These are phyloP conservation scores for Penicillium riverlandense DNA, from an alignment of 495 filamentous ascomycete genomes.

Conservation along the genomic window DNA sequence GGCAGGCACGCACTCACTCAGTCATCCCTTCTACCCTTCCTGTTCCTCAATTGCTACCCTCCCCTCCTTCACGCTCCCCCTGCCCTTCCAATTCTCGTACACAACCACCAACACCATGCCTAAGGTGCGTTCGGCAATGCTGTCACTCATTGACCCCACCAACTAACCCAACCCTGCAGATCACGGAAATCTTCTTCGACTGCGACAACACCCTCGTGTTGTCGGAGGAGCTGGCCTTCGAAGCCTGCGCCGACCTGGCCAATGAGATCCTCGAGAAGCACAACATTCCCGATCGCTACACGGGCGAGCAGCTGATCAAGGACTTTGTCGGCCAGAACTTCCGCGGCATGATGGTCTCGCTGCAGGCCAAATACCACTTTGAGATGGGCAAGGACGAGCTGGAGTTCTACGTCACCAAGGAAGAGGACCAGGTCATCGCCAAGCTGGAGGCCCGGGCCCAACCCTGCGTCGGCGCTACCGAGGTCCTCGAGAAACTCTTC, in stretches of 20 bases:
- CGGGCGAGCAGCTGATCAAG: slow-evolving; percentile 65
- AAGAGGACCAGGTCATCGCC: slow-evolving; percentile 77
- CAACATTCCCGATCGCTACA: slow-evolving; percentile 65
- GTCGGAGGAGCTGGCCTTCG: slow-evolving; percentile 87
- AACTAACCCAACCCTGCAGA: slow-evolving; percentile 38
- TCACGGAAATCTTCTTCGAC: slow-evolving; percentile 83
- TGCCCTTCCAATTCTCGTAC: neutral
- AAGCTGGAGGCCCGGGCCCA: slow-evolving; percentile 66
- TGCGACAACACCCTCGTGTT: slow-evolving; percentile 98
- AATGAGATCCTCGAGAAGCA: slow-evolving; percentile 77
- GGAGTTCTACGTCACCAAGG: slow-evolving; percentile 66
- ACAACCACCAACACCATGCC: slow-evolving; percentile 28
- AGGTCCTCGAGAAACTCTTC: slow-evolving; percentile 59
- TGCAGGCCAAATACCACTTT: slow-evolving; percentile 73
- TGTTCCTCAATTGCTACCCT: neutral
- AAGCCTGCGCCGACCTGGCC: slow-evolving; percentile 86
- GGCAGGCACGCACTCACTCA: too few species aligned
- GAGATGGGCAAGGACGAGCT: slow-evolving; percentile 59
- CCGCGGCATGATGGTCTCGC: slow-evolving; percentile 76
- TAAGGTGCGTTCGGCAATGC: slow-evolving; percentile 24
- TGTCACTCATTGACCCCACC: slow-evolving; percentile 2
- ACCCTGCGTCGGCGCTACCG: slow-evolving; percentile 68
- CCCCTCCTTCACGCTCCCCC: neutral
- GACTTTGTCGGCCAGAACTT: slow-evolving; percentile 97
- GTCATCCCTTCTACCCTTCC: neutral